Base-by-base conservation (phyloP, 176 grass and related monocot genomes). In the Hordeum vulgare region DNA sequence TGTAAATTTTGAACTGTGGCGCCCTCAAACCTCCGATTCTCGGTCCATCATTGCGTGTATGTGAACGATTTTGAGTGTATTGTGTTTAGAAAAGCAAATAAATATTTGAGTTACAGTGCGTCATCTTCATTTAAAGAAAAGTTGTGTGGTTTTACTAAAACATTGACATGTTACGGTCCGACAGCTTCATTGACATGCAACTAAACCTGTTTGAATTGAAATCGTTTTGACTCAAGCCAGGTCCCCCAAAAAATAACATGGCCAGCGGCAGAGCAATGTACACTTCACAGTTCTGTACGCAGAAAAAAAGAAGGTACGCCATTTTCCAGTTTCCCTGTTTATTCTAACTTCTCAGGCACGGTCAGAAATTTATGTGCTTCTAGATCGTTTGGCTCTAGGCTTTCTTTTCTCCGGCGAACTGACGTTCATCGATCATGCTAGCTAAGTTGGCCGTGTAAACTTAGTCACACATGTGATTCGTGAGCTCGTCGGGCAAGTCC, bases 401-500 rank as follows among this genome's bases (percentile, higher is more conserved):
- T 65, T 64, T 75, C 29, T 68, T 58, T 28, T 41, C 45, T 33
- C 26, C 3, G n/a, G 49, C 74, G 39, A 77, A 68, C 61, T 42
- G 34, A 37, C 59, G 26, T 61, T 74, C 74, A 58, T 58, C 72
- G 59, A 67, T 75, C 33, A 20, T 66, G 42, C 36, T 7, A 59
- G 72, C 61, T 72, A 51, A 51, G 47, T 15, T 42, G 3, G n/a
- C 9, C 20, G 11, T 74, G 29, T 26, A 2, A 40, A 24, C 10
- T 63, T 37, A 34, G 28, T 41, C 53, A 90, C 61, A 90, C 62
- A 92, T 78, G 61, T 84, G 85, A 75, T 94, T 99, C 26, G 91
- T 84, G 2, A 99, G 78, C 65, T 96, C 96, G 18, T 94, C 91
- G 24, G 87, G 80, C 80, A 99, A 87, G 78, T 96, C 93, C 96